Evolutionary conservation across 257 asterid genomes (phyloP).

Genomic region (Solanum lignicaule): DNA sequence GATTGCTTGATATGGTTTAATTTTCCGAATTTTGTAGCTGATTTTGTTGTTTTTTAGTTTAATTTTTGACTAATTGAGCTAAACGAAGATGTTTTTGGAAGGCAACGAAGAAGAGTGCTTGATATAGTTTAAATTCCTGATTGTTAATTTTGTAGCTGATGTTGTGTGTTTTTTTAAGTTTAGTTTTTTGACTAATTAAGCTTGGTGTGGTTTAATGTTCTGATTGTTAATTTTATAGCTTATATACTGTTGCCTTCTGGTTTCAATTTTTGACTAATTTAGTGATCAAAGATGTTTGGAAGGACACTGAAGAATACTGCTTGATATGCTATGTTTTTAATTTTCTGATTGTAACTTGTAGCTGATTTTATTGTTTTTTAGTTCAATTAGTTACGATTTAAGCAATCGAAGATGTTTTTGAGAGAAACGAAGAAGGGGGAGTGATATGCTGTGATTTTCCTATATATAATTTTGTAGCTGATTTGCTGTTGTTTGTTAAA

Average conservation of each 20-base stretch:
- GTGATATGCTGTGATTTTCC: not conserved
- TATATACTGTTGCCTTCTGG: not conserved
- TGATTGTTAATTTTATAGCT: not conserved
- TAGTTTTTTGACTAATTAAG: not conserved
- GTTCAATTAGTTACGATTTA: not conserved
- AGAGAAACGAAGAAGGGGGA: not conserved
- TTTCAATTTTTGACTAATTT: not conserved
- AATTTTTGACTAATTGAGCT: not conserved
- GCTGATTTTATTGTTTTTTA: not conserved
- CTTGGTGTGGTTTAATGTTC: not conserved
- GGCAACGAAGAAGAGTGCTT: not conserved
- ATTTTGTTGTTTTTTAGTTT: not conserved
- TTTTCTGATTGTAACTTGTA: not conserved
- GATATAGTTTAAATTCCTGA: not conserved
- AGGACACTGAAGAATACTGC: not conserved
- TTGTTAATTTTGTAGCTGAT: not conserved
- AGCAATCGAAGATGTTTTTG: not conserved
- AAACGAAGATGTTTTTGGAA: slow-evolving; percentile 1
- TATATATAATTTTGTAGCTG: not conserved
- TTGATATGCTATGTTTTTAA: not conserved
- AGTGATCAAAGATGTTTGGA: not conserved
- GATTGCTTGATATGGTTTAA: not conserved
- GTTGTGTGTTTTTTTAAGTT: not conserved
- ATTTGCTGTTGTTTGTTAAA: not conserved
- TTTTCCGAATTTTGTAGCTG: not conserved